Conservation (phyloP, 164 flowering plant species). For the Litsea cubeba region DNA sequence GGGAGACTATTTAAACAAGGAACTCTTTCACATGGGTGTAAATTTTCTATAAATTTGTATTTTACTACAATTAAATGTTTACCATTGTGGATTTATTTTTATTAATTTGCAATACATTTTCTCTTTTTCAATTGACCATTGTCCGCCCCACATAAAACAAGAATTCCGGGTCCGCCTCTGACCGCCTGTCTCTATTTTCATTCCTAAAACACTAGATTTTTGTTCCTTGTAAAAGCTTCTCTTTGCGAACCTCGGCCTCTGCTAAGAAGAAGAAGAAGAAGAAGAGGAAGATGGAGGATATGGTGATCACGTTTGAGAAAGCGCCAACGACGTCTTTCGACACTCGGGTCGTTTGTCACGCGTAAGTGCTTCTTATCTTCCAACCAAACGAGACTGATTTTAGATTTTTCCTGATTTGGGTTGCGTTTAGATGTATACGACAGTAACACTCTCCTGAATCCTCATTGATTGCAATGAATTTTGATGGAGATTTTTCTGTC, state of each 20-base stretch:
- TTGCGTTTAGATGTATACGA: no score
- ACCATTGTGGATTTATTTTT: no score
- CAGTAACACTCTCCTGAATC: neutral
- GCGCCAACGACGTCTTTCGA: slow-evolving; percentile 4
- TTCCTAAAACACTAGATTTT: neutral
- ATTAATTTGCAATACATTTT: no score
- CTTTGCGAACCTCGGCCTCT: neutral
- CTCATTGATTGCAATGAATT: neutral
- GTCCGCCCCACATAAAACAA: no score
- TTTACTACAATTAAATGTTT: no score
- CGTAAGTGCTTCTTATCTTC: slow-evolving; percentile 18
- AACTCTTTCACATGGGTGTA: no score
- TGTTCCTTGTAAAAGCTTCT: neutral
- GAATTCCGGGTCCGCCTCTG: no score
- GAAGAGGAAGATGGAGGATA: slow-evolving; percentile 6
- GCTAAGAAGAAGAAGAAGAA: no score
- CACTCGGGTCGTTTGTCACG: slow-evolving; percentile 24
- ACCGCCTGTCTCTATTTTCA: no score
- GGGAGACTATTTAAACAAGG: no score
- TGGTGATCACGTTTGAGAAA: slow-evolving; percentile 12
- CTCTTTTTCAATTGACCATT: no score
- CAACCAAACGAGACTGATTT: neutral
- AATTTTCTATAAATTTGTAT: no score
- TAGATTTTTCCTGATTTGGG: neutral
- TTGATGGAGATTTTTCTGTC: neutral